phyloP scores from a whole-genome alignment of 2,329 filamentous ascomycete genomes.

The Periconia macrospinosa region DNA sequence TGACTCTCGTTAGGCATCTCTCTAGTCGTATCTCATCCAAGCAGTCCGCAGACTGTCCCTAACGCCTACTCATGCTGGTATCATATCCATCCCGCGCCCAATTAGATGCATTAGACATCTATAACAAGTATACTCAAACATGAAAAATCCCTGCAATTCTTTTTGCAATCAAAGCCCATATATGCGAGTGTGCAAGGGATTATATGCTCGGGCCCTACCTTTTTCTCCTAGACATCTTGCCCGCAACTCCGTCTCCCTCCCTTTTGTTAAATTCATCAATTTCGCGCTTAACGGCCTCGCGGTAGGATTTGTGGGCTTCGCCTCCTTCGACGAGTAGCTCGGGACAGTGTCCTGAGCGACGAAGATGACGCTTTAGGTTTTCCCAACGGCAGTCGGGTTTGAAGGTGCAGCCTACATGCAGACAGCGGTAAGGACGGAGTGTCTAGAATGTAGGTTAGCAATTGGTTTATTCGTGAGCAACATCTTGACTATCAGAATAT shows the following conservation, averaged over 20 bases:
- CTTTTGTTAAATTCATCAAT: constrained; percentile 38
- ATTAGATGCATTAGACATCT: background rate
- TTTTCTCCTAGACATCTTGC: constrained; percentile 25
- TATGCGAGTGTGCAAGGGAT: background rate
- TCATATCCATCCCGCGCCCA: background rate
- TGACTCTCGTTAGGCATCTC: too few species aligned
- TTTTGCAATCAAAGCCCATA: background rate
- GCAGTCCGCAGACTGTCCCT: background rate
- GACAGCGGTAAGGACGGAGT: constrained; percentile 40
- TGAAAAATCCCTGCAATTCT: background rate
- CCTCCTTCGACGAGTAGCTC: constrained; percentile 37
- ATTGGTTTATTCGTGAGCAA: background rate
- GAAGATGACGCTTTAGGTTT: constrained; percentile 42
- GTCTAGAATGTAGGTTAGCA: constrained; percentile 18
- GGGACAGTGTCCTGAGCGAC: constrained; percentile 39
- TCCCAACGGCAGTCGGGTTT: constrained; percentile 45
- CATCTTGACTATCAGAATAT: too few species aligned
- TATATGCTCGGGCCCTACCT: background rate
- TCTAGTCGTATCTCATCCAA: background rate
- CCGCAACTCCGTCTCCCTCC: constrained; percentile 24
- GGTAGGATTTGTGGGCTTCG: constrained; percentile 36
- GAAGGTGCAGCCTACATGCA: constrained; percentile 40
- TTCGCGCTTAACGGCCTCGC: constrained; percentile 33
- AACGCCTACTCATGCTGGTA: background rate
- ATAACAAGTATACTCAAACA: background rate